Evolutionary conservation across 345 rosid species (phyloP).

Genomic region (Eucalyptus polybractea): DNA sequence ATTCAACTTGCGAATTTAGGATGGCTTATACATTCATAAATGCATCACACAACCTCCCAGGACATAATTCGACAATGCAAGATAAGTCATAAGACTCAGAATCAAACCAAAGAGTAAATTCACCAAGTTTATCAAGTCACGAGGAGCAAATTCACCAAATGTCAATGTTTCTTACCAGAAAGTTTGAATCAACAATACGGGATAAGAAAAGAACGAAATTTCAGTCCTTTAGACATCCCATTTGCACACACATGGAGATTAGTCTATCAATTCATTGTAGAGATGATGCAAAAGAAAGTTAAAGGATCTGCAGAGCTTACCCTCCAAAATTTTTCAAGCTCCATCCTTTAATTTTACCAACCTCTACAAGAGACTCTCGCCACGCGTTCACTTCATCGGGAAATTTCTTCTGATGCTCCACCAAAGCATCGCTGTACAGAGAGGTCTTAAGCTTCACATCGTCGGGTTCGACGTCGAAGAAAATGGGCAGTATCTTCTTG

Average conservation of each 20-base stretch:
- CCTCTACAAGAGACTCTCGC: no score
- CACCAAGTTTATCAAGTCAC: not conserved
- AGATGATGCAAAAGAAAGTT: not conserved
- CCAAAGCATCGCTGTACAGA: no score
- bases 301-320: no score
- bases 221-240: not conserved
- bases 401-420: no score
- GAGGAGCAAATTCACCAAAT: not conserved
- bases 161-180: not conserved
- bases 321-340: no score
- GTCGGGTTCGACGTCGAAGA: no score
- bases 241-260: not conserved
- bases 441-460: no score
- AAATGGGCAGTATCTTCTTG: no score
- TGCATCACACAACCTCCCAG: not conserved
- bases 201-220: not conserved
- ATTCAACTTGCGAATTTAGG: not conserved
- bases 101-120: not conserved
- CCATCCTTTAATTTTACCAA: no score
- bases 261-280: not conserved
- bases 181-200: not conserved
- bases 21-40: not conserved
- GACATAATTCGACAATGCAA: not conserved
- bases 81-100: not conserved
- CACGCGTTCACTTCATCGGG: no score